A percentile compares a stretch with the other conserved stretches of the same genome.
Evolutionary conservation across 2,329 filamentous ascomycete genomes (phyloP).

Genomic region (Coniochaeta sp.): DNA sequence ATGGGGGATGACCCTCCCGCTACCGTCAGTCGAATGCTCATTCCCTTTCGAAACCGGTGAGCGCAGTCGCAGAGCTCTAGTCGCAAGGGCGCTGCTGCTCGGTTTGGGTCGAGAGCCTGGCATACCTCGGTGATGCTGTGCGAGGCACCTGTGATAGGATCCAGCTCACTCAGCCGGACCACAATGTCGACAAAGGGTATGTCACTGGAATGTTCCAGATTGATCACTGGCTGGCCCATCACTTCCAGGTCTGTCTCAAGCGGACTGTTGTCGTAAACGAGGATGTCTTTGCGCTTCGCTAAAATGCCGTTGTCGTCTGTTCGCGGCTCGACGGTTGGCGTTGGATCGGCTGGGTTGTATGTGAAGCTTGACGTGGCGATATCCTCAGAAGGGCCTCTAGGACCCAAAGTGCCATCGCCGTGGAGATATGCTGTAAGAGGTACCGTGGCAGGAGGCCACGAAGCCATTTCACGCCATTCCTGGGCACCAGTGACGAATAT

Average conservation of each 20-base stretch:
- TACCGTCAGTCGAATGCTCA: background rate
- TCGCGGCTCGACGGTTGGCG: constrained; percentile 3
- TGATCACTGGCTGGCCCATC: constrained; percentile 2
- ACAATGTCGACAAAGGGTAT: constrained; percentile 5
- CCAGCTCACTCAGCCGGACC: constrained; percentile 6
- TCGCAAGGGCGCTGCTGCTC: background rate
- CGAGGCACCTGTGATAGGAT: constrained; percentile 1
- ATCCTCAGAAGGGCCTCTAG: background rate
- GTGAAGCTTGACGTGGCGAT: constrained; percentile 2
- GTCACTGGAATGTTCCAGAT: constrained; percentile 5
- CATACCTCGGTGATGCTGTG: constrained; percentile 3
- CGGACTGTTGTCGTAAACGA: constrained; percentile 2
- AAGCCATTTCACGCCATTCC: constrained; percentile 2
- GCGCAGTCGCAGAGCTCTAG: background rate
- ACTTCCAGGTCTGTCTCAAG: constrained; percentile 4
- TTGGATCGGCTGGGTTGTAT: constrained; percentile 7
- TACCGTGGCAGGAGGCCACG: constrained; percentile 4
- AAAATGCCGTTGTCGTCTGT: background rate
- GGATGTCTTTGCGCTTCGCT: background rate
- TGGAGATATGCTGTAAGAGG: background rate
- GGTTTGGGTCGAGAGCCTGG: constrained; percentile 3
- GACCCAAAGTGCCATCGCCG: background rate
- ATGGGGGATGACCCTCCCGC: background rate
- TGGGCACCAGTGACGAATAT: constrained; percentile 5
- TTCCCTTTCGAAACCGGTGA: background rate